Conservation (phyloP, 148 eudicot genomes). For the Rhododendron mucronatum region DNA sequence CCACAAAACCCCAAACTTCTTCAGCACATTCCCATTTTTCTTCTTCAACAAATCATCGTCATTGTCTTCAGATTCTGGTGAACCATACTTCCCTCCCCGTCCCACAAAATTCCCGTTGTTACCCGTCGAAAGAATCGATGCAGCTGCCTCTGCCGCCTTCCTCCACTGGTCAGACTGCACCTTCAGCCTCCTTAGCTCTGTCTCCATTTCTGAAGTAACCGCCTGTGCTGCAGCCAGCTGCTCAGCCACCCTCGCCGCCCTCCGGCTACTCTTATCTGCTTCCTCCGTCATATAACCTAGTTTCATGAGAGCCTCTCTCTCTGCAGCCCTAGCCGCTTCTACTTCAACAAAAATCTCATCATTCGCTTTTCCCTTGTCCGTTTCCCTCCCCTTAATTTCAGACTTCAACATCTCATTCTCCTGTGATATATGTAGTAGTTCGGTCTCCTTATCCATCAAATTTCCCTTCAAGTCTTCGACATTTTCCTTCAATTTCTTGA, state of each 20-base stretch:
- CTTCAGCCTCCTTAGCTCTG: constrained; percentile 71
- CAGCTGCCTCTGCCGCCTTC: constrained; percentile 96
- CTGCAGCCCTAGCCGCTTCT: constrained; percentile 48
- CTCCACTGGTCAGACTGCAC: constrained; percentile 93
- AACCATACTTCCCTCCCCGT: constrained; percentile 49
- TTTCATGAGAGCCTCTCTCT: constrained; percentile 48
- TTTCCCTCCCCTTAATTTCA: constrained; percentile 39
- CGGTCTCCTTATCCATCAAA: constrained; percentile 57
- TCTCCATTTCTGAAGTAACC: constrained; percentile 60
- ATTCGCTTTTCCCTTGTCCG: constrained; percentile 14
- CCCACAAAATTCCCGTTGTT: constrained; percentile 60
- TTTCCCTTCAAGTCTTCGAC: constrained; percentile 35
- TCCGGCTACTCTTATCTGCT: constrained; percentile 48
- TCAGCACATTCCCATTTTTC: constrained; percentile 73
- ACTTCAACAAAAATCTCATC: constrained; percentile 28
- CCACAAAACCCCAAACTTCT: constrained; percentile 83
- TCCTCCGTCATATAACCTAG: constrained; percentile 50
- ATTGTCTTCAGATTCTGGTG: constrained; percentile 47
- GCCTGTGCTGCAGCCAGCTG: constrained; percentile 61
- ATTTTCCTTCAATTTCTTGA: constrained; percentile 30
- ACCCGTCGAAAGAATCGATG: constrained; percentile 65
- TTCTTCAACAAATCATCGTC: constrained; percentile 74
- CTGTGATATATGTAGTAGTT: constrained; percentile 35
- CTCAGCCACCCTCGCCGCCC: constrained; percentile 48
- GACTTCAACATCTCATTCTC: constrained; percentile 56